Conservation (phyloP, 1,284 basidiomycete species). For the Ceratobasidium sp. region DNA sequence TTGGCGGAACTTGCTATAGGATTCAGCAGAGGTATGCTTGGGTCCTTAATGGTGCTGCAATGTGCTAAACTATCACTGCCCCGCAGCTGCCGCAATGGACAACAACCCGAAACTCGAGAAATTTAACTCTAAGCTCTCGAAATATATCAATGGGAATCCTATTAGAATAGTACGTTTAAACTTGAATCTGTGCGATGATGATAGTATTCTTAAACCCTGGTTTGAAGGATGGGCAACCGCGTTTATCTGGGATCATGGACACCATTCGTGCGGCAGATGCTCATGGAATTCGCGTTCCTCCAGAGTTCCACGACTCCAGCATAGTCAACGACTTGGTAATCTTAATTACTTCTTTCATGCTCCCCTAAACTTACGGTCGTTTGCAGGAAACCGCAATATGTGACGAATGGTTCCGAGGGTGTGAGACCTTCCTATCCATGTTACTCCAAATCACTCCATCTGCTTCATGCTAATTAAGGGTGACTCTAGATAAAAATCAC, state of each 20-base stretch:
- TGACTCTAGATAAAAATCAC: slow-evolving; percentile 71
- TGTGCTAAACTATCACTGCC: background rate
- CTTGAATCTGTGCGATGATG: background rate
- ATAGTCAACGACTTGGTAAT: slow-evolving; percentile 72
- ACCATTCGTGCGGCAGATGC: slow-evolving; percentile 79
- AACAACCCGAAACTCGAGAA: slow-evolving; percentile 76
- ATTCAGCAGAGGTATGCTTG: slow-evolving; percentile 69
- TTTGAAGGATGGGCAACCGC: slow-evolving; percentile 74
- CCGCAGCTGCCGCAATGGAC: slow-evolving; percentile 72
- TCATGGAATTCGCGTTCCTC: slow-evolving; percentile 76
- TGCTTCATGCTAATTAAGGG: background rate
- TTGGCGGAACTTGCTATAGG: slow-evolving; percentile 72
- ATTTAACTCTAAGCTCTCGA: slow-evolving; percentile 74
- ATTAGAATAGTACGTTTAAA: slow-evolving; percentile 64
- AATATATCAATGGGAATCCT: slow-evolving; percentile 77
- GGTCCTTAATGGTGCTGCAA: too few relatives aligned
- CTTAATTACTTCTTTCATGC: slow-evolving; percentile 44
- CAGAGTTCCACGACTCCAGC: slow-evolving; percentile 74
- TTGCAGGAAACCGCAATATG: slow-evolving; percentile 78
- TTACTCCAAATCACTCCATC: background rate
- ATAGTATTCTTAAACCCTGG: background rate
- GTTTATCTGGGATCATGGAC: slow-evolving; percentile 84
- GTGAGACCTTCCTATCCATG: slow-evolving; percentile 48
- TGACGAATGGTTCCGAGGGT: slow-evolving; percentile 83
- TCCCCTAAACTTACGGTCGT: background rate